Evolutionary conservation across 495 filamentous ascomycete species (phyloP).

Genomic region (Choiromyces venosus): DNA sequence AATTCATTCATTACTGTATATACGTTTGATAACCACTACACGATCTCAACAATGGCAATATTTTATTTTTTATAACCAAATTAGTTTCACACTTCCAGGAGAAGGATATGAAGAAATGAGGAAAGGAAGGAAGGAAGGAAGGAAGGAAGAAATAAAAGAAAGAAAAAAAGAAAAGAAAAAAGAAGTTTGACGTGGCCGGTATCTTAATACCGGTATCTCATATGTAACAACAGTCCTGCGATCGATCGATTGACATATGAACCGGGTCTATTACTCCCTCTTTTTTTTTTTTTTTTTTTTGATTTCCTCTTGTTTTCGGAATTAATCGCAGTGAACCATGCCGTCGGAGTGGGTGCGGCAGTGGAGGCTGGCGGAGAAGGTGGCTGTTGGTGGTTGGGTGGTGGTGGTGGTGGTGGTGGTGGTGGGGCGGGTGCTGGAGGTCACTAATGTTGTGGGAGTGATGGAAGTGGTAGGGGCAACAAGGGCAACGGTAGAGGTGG

Average conservation of each 20-base stretch:
- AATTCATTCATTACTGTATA: neutral
- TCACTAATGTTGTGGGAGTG: neutral
- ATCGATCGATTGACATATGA: neutral
- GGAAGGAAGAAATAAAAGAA: neutral
- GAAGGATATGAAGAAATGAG: neutral
- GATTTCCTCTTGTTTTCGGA: neutral
- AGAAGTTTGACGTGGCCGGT: neutral
- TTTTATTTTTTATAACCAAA: no score
- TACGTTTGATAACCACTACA: neutral
- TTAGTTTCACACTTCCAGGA: neutral
- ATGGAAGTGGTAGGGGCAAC: neutral
- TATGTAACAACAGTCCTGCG: neutral
- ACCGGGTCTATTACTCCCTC: neutral
- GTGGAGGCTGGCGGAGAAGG: neutral
- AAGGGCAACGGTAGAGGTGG: neutral
- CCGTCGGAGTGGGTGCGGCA: slow-evolving; percentile 3
- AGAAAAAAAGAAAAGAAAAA: neutral
- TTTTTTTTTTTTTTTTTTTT: no score
- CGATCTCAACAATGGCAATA: neutral
- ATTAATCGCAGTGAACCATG: slow-evolving; percentile 1
- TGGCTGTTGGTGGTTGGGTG: neutral
- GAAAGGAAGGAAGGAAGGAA: neutral
- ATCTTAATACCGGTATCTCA: slow-evolving; percentile 4
- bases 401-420: neutral
- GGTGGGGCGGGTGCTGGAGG: neutral